Evolutionary conservation across 2,329 filamentous ascomycete species (phyloP), one percentile per base, ranked within the genome.

Genomic region (Fusarium odoratissimum): DNA sequence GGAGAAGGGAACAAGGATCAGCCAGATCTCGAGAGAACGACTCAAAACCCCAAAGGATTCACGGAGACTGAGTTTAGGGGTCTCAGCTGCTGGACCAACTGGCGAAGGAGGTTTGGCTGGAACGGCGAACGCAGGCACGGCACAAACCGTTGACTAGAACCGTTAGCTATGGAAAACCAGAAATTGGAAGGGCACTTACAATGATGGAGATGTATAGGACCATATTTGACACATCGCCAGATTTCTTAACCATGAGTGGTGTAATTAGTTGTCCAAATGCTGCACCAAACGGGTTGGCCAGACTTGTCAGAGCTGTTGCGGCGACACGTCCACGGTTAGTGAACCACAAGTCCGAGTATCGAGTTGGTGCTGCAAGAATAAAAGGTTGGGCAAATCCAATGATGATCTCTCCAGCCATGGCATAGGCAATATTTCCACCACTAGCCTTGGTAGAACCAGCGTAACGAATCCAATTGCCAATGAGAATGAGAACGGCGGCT

Each of bases 261-360:
- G 93, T 91, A 60, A 98, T 90, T 46, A 98, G 86, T 83, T 98
- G 94, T 8, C 94, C 95, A 55, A 98, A 84, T 11, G 95, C 95
- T 28, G 93, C 95, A 19, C 95, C 95, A 57, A 98, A 88, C 0
- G 95, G 95, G 81, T 98, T 98, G 8, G 95, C 94, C 64, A 98
- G 83, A 67, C 91, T 95, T 28, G 92, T 91, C 40, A 97, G 78
- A 2, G 95, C 96, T 2, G 95, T 98, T 23, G 95, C 95, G 60
- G 92, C 92, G 17, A 97, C 93, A 60, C 96, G 90, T 12, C 95
- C 95, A 16, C 86, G 85, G 76, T 93, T 91, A 4, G 94, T 95
- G 83, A 98, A 98, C 96, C 96, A 98, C 67, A 97, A 85, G 80
- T 98, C 95, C 60, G 93, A 96, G 82, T 97, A 99, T 69, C 94